A percentile compares a stretch with the other conserved stretches of the same genome.
Evolutionary conservation across 306 rosid species (phyloP).

Genomic region (Spatholobus suberectus): DNA sequence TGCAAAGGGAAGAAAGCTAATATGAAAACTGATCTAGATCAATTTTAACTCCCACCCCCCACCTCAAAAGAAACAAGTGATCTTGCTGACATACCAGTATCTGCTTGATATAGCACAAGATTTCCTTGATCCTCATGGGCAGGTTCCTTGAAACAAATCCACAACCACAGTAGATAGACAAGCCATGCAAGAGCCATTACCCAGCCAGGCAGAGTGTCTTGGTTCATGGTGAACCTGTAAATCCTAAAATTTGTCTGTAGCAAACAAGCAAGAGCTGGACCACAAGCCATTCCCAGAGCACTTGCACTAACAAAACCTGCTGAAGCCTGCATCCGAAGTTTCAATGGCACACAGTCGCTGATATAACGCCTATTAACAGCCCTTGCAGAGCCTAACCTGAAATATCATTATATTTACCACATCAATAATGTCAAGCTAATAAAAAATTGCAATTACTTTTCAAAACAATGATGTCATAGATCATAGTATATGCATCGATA

Average conservation of each 20-base stretch:
- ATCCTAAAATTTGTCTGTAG: slow-evolving; percentile 78
- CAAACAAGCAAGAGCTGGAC: slow-evolving; percentile 91
- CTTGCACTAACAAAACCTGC: slow-evolving; percentile 95
- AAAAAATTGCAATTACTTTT: neutral
- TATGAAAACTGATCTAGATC: neutral
- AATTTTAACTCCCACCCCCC: neutral
- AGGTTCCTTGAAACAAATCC: slow-evolving; percentile 89
- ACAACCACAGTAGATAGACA: slow-evolving; percentile 77
- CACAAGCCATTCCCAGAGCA: slow-evolving; percentile 98
- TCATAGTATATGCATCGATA: neutral
- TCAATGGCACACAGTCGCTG: slow-evolving; percentile 91
- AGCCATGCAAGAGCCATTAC: slow-evolving; percentile 94
- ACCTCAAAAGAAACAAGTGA: slow-evolving; percentile 8
- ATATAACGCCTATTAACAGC: slow-evolving; percentile 98
- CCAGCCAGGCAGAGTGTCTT: slow-evolving; percentile 95
- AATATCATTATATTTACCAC: slow-evolving; percentile 7
- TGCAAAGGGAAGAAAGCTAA: neutral
- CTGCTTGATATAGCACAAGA: slow-evolving; percentile 45
- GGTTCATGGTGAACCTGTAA: slow-evolving; percentile 85
- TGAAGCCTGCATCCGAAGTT: slow-evolving; percentile 92
- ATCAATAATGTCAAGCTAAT: slow-evolving; percentile 5
- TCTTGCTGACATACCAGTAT: slow-evolving; percentile 55
- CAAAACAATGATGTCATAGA: slow-evolving; percentile 7
- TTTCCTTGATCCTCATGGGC: slow-evolving; percentile 47
- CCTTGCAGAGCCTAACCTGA: slow-evolving; percentile 96